Conservation (phyloP, 768 basidiomycete species). For the Leccinum rimulosum region DNA sequence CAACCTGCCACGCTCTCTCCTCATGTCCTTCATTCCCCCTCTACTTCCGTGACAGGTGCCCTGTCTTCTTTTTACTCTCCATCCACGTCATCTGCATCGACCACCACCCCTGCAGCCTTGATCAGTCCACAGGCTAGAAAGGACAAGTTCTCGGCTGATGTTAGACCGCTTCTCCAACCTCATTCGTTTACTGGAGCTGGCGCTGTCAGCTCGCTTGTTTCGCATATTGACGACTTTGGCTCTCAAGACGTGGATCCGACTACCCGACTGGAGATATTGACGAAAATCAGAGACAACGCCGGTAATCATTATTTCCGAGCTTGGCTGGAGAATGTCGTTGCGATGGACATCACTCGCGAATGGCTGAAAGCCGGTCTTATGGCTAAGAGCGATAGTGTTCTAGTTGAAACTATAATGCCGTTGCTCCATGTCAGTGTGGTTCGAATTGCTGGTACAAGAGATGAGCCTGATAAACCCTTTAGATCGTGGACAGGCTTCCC, state of each 20-base stretch:
- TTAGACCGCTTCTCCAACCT: slow-evolving; percentile 58
- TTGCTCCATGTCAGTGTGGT: slow-evolving; percentile 71
- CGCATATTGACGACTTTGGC: slow-evolving; percentile 58
- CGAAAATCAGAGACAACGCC: slow-evolving; percentile 78
- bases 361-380: slow-evolving; percentile 75
- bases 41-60: slow-evolving; percentile 32
- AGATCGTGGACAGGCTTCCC: slow-evolving; percentile 83
- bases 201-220: slow-evolving; percentile 62
- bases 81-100: slow-evolving; percentile 30
- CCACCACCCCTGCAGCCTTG: slow-evolving; percentile 27
- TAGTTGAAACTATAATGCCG: slow-evolving; percentile 81
- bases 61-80: slow-evolving; percentile 41
- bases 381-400: slow-evolving; percentile 49
- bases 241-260: slow-evolving; percentile 59
- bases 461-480: slow-evolving; percentile 20
- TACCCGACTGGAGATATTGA: slow-evolving; percentile 73
- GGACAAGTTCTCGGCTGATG: slow-evolving; percentile 47
- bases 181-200: slow-evolving; percentile 65
- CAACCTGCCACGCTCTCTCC: slow-evolving; percentile 68
- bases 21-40: slow-evolving; percentile 62
- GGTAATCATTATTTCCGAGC: slow-evolving; percentile 86
- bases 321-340: slow-evolving; percentile 73
- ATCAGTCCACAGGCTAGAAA: slow-evolving; percentile 52
- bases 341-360: slow-evolving; percentile 76
- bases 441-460: slow-evolving; percentile 2